A percentile compares a stretch with the other conserved stretches of the same genome.
Conservation (phyloP, 2,329 filamentous ascomycete species). For the Penicillium rolfsii region DNA sequence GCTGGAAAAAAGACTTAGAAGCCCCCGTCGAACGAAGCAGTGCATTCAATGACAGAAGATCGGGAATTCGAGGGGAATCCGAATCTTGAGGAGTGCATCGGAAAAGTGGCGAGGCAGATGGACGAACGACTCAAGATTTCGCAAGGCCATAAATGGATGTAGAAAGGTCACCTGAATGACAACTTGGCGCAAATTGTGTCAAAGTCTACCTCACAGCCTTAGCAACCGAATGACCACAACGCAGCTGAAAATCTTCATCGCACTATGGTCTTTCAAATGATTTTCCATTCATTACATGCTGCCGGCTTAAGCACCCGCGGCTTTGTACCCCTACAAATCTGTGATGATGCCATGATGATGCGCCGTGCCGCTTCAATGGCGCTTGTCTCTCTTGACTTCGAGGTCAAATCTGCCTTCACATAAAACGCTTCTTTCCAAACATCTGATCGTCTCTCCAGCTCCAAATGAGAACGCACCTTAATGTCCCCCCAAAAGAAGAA, state of each 20-base stretch:
- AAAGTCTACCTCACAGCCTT: neutral
- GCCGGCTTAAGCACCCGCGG: no score
- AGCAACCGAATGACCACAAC: neutral
- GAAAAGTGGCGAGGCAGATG: conserved; percentile 53
- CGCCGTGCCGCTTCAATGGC: neutral
- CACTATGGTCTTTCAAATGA: no score
- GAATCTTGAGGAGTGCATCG: conserved; percentile 54
- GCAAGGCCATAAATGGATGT: conserved; percentile 43
- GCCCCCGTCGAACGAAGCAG: conserved; percentile 64
- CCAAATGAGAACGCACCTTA: conserved; percentile 1
- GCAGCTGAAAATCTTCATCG: no score
- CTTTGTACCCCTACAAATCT: no score
- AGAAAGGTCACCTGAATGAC: conserved; percentile 31
- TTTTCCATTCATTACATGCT: no score
- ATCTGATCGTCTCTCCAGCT: neutral
- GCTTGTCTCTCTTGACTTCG: neutral
- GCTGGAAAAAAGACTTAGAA: conserved; percentile 80
- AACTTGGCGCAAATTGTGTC: conserved; percentile 27
- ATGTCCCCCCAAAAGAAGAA: conserved; percentile 30
- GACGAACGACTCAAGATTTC: conserved; percentile 51
- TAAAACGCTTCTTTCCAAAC: neutral
- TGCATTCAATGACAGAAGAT: conserved; percentile 60
- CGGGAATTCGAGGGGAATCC: conserved; percentile 46
- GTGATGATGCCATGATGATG: conserved; percentile 5
- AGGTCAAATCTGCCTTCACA: neutral